phyloP scores from a whole-genome alignment of 139 green algal species.

The Klebsormidium nitens region DNA sequence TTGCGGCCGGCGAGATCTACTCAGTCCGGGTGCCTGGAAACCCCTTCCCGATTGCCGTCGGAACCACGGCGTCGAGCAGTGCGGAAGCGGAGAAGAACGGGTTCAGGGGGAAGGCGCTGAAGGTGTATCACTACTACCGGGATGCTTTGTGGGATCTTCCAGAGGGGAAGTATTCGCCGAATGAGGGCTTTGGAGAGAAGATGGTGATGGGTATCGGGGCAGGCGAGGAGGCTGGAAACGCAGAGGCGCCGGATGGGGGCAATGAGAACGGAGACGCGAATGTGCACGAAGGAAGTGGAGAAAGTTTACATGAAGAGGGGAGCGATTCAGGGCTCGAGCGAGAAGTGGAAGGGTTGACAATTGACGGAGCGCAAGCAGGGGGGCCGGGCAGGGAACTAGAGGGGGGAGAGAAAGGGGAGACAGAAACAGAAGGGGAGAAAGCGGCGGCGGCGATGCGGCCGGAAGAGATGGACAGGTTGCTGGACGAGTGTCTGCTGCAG shows the following conservation, averaged over 20 bases:
- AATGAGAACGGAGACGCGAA: neutral
- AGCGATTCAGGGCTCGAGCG: too few species aligned
- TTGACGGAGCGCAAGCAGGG: neutral
- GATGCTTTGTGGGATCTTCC: slow-evolving; percentile 36
- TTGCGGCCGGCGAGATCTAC: slow-evolving; percentile 28
- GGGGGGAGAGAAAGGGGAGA: slow-evolving; percentile 11
- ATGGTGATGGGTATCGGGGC: slow-evolving; percentile 5
- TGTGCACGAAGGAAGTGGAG: too few species aligned
- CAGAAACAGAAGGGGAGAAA: slow-evolving; percentile 8
- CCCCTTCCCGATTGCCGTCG: slow-evolving; percentile 33
- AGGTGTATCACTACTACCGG: slow-evolving; percentile 33
- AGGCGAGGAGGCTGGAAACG: neutral
- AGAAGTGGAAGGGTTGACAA: too few species aligned
- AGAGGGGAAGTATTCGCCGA: slow-evolving; percentile 27
- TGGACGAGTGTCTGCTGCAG: slow-evolving; percentile 34
- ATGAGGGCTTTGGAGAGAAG: slow-evolving; percentile 23
- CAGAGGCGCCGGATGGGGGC: neutral
- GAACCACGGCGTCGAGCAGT: slow-evolving; percentile 23
- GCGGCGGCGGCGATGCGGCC: neutral
- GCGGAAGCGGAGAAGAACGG: slow-evolving; percentile 2
- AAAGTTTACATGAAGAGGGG: too few species aligned
- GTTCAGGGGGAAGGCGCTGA: slow-evolving; percentile 27
- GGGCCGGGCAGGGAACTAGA: neutral
- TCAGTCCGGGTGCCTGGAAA: slow-evolving; percentile 33
- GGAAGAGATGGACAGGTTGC: slow-evolving; percentile 32